These are phyloP conservation scores for Acanthamoeba castellanii DNA, from an alignment of 208 protist genomes.

Conservation along the genomic window DNA sequence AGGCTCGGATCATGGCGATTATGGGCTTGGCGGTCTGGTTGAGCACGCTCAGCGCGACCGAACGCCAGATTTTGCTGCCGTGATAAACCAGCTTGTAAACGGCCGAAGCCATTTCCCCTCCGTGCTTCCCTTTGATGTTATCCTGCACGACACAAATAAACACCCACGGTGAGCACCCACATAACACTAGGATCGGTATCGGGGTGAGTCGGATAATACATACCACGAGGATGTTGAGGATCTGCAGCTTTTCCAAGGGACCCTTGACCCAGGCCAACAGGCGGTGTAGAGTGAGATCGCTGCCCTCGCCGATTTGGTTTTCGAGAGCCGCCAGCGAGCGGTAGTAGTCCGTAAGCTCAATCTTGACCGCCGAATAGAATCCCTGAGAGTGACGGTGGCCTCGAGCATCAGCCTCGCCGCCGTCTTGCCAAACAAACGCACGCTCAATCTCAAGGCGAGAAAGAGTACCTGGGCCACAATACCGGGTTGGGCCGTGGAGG, in stretches of 20 bases:
- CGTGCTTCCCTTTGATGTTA: neutral
- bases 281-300: conserved; percentile 76
- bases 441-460: neutral
- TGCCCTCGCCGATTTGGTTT: conserved; percentile 74
- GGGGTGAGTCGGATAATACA: neutral
- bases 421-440: neutral
- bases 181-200: no score
- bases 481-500: neutral
- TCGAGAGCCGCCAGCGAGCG: conserved; percentile 84
- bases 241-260: conserved; percentile 76
- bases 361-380: conserved; percentile 81
- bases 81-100: conserved; percentile 56
- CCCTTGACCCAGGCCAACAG: conserved; percentile 82
- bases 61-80: conserved; percentile 35
- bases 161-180: no score
- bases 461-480: neutral
- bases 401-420: neutral
- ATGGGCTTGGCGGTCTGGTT: conserved; percentile 64
- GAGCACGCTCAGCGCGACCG: conserved; percentile 7
- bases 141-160: neutral
- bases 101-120: conserved; percentile 12
- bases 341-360: conserved; percentile 86
- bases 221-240: conserved; percentile 70
- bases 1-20: conserved; percentile 55
- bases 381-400: conserved; percentile 71